Base-by-base conservation (phyloP, 2,329 filamentous ascomycete genomes). In the Colletotrichum echinochloae region DNA sequence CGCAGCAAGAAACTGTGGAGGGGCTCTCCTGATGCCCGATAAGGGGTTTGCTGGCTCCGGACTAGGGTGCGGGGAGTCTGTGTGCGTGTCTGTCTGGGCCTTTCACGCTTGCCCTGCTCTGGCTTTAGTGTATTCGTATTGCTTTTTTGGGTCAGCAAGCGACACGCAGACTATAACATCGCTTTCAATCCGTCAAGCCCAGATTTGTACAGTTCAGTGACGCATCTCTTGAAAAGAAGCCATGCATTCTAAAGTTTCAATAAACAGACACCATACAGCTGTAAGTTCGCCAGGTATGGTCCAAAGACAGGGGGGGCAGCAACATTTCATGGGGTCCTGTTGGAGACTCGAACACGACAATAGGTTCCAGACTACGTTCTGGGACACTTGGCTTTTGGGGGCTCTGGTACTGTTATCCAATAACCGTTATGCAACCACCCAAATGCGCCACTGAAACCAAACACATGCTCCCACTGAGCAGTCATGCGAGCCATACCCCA, bases 341-440 rank as follows among this genome's bases (percentile, higher is more conserved):
- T 67, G 64, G 67, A 67, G 52, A 62, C 65, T 57, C n/a, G 48
- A 33, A 11, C n/a, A 33, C n/a, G 14, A 16, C 37, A 37, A 12
- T 33, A 63, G 67, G 64, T 59, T 35, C 67, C 52, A 67, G 67
- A 70, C 64, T 67, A 26, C 16, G 33, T 20, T 54, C 57, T 68
- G 28, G 57, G 44, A 63, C 59, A 71, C 68, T 71, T 71, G 64
- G 59, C 59, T 71, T 71, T 68, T 55, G 67, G 63, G 63, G 56
- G 41, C 61, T 41, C 33, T 41, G 33, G 30, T 44, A 44, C 56
- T 30, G 30, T 23, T 7, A 37, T 6, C 63, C 67, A 70, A 67
- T 67, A 51, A 9, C 51, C 44, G 35, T 59, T 28, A 41, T 37
- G 41, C n/a, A 62, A 70, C 49, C 51, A 37, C 9, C 56, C 35